A percentile compares a stretch with the other conserved stretches of the same genome.
These are phyloP conservation scores for Cyclotella atomus DNA, from an alignment of 108 stramenopile species.

Conservation along the genomic window DNA sequence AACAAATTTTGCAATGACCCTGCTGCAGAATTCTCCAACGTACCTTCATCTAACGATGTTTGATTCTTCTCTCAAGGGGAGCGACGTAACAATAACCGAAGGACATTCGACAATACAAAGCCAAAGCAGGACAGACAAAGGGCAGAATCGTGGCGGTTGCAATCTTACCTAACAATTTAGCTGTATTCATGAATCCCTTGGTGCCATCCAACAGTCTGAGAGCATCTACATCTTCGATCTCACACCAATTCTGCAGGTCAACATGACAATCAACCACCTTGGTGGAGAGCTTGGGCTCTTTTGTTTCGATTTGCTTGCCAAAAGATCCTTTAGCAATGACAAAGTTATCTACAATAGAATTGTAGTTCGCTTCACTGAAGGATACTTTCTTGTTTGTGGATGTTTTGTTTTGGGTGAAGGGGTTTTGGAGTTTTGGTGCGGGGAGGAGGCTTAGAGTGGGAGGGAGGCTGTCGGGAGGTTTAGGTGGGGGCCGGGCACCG, in stretches of 20 bases:
- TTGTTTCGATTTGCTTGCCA: not conserved
- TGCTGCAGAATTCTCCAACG: too few relatives aligned
- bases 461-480: not conserved
- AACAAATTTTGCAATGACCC: not conserved
- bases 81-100: not conserved
- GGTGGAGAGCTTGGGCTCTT: not conserved
- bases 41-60: not conserved
- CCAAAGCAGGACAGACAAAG: not conserved
- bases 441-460: not conserved
- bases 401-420: not conserved
- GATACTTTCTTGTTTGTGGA: not conserved
- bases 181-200: not conserved
- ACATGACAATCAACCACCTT: constrained; percentile 3
- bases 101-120: not conserved
- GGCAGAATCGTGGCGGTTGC: not conserved
- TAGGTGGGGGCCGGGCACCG: constrained; percentile 1
- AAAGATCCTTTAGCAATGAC: too few relatives aligned
- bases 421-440: not conserved
- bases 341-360: not conserved
- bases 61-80: not conserved
- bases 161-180: constrained; percentile 5
- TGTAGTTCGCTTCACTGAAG: not conserved
- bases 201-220: not conserved
- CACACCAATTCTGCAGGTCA: not conserved
- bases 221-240: not conserved